Base-by-base conservation (phyloP, 805 yeast species). In the Candida loeiensis region DNA sequence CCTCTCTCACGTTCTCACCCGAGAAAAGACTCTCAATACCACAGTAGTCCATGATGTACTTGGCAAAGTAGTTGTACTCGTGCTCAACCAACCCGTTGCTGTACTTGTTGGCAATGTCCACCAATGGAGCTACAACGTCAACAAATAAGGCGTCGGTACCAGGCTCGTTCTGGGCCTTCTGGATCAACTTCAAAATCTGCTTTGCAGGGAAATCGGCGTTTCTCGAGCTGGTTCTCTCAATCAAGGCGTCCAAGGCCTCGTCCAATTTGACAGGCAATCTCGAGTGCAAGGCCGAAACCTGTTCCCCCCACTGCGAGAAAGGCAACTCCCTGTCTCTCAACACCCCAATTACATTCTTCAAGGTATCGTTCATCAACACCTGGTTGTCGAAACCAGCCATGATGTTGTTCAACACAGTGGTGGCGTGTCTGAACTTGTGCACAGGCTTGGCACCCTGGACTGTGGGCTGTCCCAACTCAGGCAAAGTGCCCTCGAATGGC, bases 371-470 rank as follows among this genome's bases (percentile, higher is more conserved):
- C 95, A 93, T 79, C 47, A 90, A 86, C 48, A 88, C 95, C 69
- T 91, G 98, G 67, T 93, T 91, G 61, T 95, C 99, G 55, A 77
- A 93, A 48, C 99, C 99, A 36, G 76, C 74, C 59, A 95, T 74
- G 47, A 90, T 91, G 65, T 90, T 84, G 49, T 76, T 68, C 61
- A 93, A 72, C 45, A 86, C 78, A 4, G 76, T 59, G 35, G 79
- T 63, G 49, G 78, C 63, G 21, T 74, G 68, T 44, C 73, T 69
- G 70, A 80, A 90, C 54, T 77, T 77, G 66, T 91, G 86, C 40
- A 79, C 81, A 40, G 95, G 85, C 65, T 85, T 91, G 42, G 85
- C 76, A 55, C 99, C 98, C 58, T 74, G 79, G 46, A 88, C 71
- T 41, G 71, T 75, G 47, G 98, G 95, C 22, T 85, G 73, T 37